Base-by-base conservation (phyloP, 139 green algal genomes). In the Trebouxia sp. region DNA sequence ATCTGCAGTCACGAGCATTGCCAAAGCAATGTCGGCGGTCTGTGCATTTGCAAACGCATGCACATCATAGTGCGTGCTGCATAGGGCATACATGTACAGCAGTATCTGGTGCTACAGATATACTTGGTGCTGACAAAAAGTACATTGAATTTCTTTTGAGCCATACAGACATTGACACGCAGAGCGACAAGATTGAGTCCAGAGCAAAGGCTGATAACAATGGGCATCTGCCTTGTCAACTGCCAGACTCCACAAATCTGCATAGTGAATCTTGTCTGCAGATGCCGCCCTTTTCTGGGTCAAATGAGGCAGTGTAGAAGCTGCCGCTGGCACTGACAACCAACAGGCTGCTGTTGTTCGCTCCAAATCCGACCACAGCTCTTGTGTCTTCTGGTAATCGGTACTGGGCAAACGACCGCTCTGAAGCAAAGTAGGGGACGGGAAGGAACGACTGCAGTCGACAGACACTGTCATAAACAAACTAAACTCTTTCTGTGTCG, bases 341-440 rank as follows among this genome's bases (percentile, higher is more conserved):
- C 43, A 93, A 58, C 30, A 97, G 79, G 3, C 83, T 92, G 75
- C 86, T 83, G 1, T 87, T 83, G 24, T 87, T 45, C 6, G 82
- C 14, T 0, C 87, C 90, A 86, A 97, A 97, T 6, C 87, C 90
- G 48, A 95, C 92, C 4, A 93, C 79, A 37, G 82, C 83, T 17
- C 42, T 43, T 6, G 45, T 65, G 37, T 92, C 87, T 58, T 91
- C 87, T 10, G 85, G 85, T 15, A 95, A 53, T 7, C 84, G 80
- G 69, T 93, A 96, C 86, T 97, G 94, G 6, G 94, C 91, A 72
- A 96, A 96, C 0, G 94, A 97, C 83, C 94, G 95, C 85, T 98
- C 93, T 0, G 87, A 94, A 10, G 85, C 84, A 82, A 98, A 96
- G 88, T 98, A 98, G 0, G 83, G 70, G 56, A 88, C 45, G 75